These are phyloP conservation scores for Sporothrix sp. DNA, from an alignment of 2,329 filamentous ascomycete genomes.

Conservation along the genomic window DNA sequence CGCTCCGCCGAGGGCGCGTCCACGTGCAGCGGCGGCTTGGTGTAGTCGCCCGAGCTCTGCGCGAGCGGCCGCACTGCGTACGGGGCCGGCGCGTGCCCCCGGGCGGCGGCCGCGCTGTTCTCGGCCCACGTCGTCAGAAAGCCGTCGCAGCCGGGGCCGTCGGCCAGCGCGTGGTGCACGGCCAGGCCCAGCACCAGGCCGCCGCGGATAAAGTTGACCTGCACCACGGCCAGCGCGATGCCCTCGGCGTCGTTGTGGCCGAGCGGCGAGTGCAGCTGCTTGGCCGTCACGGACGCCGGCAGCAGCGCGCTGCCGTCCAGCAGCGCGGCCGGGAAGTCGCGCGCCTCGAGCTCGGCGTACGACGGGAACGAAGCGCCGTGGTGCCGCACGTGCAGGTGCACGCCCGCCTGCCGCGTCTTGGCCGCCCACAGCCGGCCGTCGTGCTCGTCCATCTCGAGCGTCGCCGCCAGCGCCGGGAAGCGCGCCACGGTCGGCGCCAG, in stretches of 20 bases:
- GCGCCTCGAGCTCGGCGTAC: too few relatives aligned
- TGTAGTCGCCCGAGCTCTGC: too few relatives aligned
- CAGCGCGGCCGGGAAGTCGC: slow-evolving; percentile 10
- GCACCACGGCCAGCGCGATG: slow-evolving; percentile 17
- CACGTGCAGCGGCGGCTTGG: slow-evolving; percentile 11
- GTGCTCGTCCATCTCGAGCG: slow-evolving; percentile 8
- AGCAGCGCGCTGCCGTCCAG: slow-evolving; percentile 3
- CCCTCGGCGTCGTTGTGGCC: slow-evolving; percentile 12
- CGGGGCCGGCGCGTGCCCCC: too few relatives aligned
- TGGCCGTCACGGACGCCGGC: slow-evolving; percentile 9
- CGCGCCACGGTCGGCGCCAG: slow-evolving; percentile 9
- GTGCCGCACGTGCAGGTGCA: slow-evolving; percentile 7
- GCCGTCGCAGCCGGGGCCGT: slow-evolving; percentile 20
- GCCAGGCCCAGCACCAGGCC: slow-evolving; percentile 23
- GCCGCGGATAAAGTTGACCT: slow-evolving; percentile 23
- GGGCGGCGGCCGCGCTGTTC: slow-evolving; percentile 19
- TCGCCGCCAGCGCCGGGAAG: slow-evolving; percentile 5
- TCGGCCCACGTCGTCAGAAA: slow-evolving; percentile 22
- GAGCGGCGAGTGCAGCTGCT: slow-evolving; percentile 12
- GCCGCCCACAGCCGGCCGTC: slow-evolving; percentile 9
- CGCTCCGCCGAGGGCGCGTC: slow-evolving; percentile 1
- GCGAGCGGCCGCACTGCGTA: too few relatives aligned
- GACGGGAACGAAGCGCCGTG: too few relatives aligned
- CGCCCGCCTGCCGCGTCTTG: not conserved
- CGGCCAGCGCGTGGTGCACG: slow-evolving; percentile 22